Evolutionary conservation across 176 grass and related monocot species (phyloP).

Genomic region (Aegilops longissima): DNA sequence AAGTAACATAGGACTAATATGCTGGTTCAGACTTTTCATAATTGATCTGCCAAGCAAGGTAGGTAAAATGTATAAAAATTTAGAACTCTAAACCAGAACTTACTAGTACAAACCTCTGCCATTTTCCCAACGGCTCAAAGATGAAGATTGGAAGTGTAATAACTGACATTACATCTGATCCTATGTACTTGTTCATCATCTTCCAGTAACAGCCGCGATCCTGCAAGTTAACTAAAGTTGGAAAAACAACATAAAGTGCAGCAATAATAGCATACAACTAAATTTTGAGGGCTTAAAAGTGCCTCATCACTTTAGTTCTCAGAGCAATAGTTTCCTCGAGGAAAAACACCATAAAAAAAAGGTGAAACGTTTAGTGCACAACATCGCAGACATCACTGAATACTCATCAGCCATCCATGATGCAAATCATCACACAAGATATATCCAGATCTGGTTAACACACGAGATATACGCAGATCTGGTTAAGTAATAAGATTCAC

Average conservation of each 20-base stretch:
- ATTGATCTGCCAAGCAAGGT: no score
- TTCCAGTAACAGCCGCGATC: conserved; percentile 96
- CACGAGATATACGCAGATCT: no score
- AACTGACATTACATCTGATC: conserved; percentile 94
- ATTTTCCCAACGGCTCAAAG: conserved; percentile 98
- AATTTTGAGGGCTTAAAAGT: neutral
- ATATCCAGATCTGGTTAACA: no score
- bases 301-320: neutral
- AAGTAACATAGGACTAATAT: neutral
- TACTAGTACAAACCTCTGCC: conserved; percentile 66
- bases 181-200: conserved; percentile 98
- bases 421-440: no score
- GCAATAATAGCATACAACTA: neutral
- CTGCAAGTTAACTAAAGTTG: conserved; percentile 48
- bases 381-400: no score
- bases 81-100: neutral
- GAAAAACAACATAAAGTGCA: conserved; percentile 25
- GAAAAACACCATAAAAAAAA: neutral
- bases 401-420: no score
- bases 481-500: no score
- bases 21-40: no score
- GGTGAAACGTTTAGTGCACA: no score
- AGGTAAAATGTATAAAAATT: neutral
- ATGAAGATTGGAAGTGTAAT: conserved; percentile 96
- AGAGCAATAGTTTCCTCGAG: neutral